A percentile compares a stretch with the other conserved stretches of the same genome.
These are phyloP conservation scores for Pisolithus thermaeus DNA, from an alignment of 1,284 basidiomycete species.

Conservation along the genomic window DNA sequence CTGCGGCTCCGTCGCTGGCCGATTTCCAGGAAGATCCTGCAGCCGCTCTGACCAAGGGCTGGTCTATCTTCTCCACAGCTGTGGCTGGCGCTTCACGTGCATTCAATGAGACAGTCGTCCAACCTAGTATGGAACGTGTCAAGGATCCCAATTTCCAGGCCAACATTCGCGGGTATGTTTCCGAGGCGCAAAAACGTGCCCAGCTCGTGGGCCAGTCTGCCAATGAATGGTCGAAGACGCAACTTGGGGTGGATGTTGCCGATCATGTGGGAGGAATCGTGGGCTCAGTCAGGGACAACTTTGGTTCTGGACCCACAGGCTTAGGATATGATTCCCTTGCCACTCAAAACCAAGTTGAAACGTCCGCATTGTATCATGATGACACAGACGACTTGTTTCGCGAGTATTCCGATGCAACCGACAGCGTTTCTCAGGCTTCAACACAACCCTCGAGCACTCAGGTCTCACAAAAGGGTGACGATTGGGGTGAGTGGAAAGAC, in stretches of 20 bases:
- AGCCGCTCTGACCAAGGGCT: conserved; percentile 76
- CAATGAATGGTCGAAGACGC: conserved; percentile 67
- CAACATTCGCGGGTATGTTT: conserved; percentile 63
- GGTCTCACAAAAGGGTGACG: conserved; percentile 41
- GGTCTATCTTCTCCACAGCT: conserved; percentile 76
- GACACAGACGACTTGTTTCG: conserved; percentile 52
- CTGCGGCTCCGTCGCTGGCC: conserved; percentile 58
- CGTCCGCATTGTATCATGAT: conserved; percentile 49
- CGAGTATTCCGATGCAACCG: conserved; percentile 36
- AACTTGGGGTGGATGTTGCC: conserved; percentile 77
- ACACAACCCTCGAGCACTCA: conserved; percentile 20
- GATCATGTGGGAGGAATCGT: conserved; percentile 59
- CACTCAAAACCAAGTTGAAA: conserved; percentile 43
- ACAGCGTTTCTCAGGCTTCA: conserved; percentile 16
- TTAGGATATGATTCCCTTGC: conserved; percentile 54
- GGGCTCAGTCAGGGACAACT: conserved; percentile 47
- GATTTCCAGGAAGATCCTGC: conserved; percentile 80
- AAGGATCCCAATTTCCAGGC: conserved; percentile 73
- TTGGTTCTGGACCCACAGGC: conserved; percentile 38
- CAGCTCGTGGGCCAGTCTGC: conserved; percentile 51
- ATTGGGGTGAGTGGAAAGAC: conserved; percentile 77
- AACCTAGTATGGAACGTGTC: conserved; percentile 74
- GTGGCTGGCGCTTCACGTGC: conserved; percentile 66
- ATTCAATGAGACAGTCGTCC: conserved; percentile 76
- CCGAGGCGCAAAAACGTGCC: conserved; percentile 61